phyloP scores from a whole-genome alignment of 2,329 filamentous ascomycete species.

The Nothophoma quercina region DNA sequence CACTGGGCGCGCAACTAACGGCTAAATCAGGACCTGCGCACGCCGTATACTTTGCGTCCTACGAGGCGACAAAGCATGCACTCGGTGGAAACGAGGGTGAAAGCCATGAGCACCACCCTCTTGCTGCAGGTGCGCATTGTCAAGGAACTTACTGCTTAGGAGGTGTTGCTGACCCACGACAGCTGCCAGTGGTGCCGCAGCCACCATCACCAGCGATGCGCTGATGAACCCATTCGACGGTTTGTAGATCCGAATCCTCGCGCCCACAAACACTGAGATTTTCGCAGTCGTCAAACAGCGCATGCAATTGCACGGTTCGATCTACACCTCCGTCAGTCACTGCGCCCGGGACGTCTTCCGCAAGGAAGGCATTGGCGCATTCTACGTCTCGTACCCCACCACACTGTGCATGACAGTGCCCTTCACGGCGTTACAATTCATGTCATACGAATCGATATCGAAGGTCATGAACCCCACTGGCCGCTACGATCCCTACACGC shows the following conservation, averaged over 20 bases:
- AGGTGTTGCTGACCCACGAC: slow-evolving; percentile 47
- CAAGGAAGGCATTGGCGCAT: slow-evolving; percentile 86
- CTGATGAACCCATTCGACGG: slow-evolving; percentile 99
- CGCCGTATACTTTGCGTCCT: slow-evolving; percentile 97
- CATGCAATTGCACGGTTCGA: slow-evolving; percentile 98
- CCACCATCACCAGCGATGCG: slow-evolving; percentile 96
- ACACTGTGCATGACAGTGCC: slow-evolving; percentile 98
- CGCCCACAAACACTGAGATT: slow-evolving; percentile 25
- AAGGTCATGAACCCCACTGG: slow-evolving; percentile 89
- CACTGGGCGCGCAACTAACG: slow-evolving; percentile 32
- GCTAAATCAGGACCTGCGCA: slow-evolving; percentile 80
- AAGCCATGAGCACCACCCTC: slow-evolving; percentile 86
- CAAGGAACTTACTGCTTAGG: neutral
- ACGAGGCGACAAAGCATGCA: slow-evolving; percentile 94
- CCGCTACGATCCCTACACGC: slow-evolving; percentile 89
- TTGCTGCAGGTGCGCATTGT: slow-evolving; percentile 78
- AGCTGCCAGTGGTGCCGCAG: slow-evolving; percentile 93
- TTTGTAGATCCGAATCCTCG: slow-evolving; percentile 55
- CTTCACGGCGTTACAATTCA: slow-evolving; percentile 96
- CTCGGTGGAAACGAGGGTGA: slow-evolving; percentile 91
- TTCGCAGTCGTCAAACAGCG: slow-evolving; percentile 93
- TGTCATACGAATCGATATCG: slow-evolving; percentile 95
- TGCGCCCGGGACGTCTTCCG: slow-evolving; percentile 89
- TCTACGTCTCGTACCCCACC: slow-evolving; percentile 98
- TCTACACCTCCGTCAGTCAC: slow-evolving; percentile 83